Conservation (phyloP, 352 stramenopile genomes). For the Phytophthora palmivora region DNA sequence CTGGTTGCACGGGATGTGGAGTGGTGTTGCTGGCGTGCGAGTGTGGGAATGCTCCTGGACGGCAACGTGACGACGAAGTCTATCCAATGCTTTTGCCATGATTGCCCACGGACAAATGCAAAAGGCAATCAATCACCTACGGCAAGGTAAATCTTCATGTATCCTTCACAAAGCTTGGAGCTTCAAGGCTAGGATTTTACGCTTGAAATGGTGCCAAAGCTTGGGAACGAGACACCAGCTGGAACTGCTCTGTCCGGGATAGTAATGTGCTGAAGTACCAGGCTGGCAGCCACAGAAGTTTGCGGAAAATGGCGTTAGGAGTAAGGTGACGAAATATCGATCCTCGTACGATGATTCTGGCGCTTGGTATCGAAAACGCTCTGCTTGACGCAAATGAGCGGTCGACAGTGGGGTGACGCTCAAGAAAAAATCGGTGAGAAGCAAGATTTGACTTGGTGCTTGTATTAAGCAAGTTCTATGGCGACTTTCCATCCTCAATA, state of each 20-base stretch:
- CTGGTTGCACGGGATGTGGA: conserved; percentile 20
- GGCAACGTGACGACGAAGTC: conserved; percentile 19
- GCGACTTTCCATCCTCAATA: background rate
- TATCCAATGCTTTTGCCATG: conserved; percentile 23
- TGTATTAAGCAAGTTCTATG: no score
- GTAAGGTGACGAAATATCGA: no score
- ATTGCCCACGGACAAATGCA: background rate
- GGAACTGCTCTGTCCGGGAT: background rate
- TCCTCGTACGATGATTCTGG: no score
- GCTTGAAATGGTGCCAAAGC: background rate
- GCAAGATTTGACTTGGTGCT: no score
- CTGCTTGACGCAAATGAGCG: conserved; percentile 5
- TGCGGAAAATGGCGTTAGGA: background rate
- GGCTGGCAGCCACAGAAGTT: background rate
- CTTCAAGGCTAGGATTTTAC: no score
- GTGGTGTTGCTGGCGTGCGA: conserved; percentile 20
- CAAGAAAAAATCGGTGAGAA: no score
- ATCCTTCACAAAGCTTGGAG: no score
- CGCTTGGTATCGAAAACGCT: background rate
- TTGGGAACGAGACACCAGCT: conserved; percentile 3
- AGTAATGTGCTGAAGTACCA: conserved; percentile 10
- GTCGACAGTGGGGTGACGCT: conserved; percentile 1
- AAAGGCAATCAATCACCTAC: no score
- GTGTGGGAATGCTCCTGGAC: conserved; percentile 20
- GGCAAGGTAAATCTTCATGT: no score